Conservation (phyloP, 2,329 filamentous ascomycete genomes). For the Epichloe sp. region DNA sequence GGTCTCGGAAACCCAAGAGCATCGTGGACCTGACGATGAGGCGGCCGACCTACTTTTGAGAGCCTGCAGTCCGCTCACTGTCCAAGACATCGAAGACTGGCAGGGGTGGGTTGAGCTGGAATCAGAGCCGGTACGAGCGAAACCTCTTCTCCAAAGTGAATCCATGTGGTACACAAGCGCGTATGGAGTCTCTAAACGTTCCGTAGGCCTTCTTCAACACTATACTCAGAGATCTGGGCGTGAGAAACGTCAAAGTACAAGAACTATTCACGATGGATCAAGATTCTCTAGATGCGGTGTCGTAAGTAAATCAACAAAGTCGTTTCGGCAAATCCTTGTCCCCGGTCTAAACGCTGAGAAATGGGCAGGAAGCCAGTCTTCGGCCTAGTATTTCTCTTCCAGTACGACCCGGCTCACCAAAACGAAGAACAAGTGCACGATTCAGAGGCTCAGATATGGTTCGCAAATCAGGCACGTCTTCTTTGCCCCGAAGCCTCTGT, state of each 20-base stretch:
- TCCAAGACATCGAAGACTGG: slow-evolving; percentile 47
- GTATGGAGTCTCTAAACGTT: background rate
- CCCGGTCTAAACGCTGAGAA: background rate
- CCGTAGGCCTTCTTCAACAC: slow-evolving; percentile 68
- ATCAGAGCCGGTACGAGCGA: slow-evolving; percentile 63
- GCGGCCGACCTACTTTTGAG: slow-evolving; percentile 27
- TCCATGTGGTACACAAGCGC: background rate
- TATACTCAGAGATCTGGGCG: slow-evolving; percentile 68
- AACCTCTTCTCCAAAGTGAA: no score
- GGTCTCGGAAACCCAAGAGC: slow-evolving; percentile 17
- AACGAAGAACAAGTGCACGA: slow-evolving; percentile 41
- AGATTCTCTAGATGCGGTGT: slow-evolving; percentile 46
- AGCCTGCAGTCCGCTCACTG: slow-evolving; percentile 32
- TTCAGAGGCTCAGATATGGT: slow-evolving; percentile 55
- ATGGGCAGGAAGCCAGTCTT: slow-evolving; percentile 54
- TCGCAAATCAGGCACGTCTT: slow-evolving; percentile 66
- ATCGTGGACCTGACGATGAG: slow-evolving; percentile 13
- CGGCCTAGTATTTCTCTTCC: slow-evolving; percentile 81
- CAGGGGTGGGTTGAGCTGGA: slow-evolving; percentile 74
- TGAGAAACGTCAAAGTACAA: slow-evolving; percentile 57
- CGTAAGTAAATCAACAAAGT: slow-evolving; percentile 30
- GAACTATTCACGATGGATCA: slow-evolving; percentile 67
- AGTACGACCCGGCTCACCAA: slow-evolving; percentile 43
- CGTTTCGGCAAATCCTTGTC: background rate
- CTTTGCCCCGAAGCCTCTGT: background rate